A percentile compares a stretch with the other conserved stretches of the same genome.
phyloP scores from a whole-genome alignment of 1,284 basidiomycete species.

The Ustilago esculenta region DNA sequence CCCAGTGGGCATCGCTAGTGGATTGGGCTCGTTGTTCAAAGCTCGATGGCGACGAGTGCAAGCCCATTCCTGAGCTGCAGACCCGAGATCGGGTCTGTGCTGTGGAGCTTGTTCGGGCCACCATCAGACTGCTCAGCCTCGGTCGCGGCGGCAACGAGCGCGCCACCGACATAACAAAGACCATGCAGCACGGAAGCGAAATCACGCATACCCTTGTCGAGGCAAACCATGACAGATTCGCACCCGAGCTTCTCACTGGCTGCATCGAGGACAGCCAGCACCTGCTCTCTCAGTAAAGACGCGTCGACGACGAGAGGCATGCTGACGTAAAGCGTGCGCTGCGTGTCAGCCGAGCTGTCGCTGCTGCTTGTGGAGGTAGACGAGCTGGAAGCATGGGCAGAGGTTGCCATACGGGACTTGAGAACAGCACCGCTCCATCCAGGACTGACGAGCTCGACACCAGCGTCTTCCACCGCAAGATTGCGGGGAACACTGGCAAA shows the following conservation, averaged over 20 bases:
- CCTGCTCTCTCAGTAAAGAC: conserved; percentile 51
- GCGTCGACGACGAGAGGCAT: conserved; percentile 49
- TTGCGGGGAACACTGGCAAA: conserved; percentile 39
- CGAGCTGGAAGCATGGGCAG: conserved; percentile 10
- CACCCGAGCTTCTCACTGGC: conserved; percentile 55
- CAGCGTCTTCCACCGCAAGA: conserved; percentile 51
- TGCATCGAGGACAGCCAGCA: conserved; percentile 56
- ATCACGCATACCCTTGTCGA: conserved; percentile 47
- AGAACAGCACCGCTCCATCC: conserved; percentile 60
- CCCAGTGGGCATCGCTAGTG: too few species aligned
- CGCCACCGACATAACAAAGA: conserved; percentile 60
- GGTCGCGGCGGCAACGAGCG: conserved; percentile 40
- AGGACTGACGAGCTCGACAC: conserved; percentile 55
- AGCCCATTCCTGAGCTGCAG: conserved; percentile 24
- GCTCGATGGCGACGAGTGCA: conserved; percentile 47
- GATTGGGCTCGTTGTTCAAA: conserved; percentile 7
- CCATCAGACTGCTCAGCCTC: conserved; percentile 1
- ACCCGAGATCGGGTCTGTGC: conserved; percentile 26
- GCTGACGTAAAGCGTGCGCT: conserved; percentile 59
- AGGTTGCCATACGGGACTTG: conserved; percentile 21
- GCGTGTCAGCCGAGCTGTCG: conserved; percentile 33
- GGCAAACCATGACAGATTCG: conserved; percentile 52
- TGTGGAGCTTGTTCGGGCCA: conserved; percentile 8
- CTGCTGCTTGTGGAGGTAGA: conserved; percentile 21
- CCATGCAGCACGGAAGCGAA: conserved; percentile 55